These are phyloP conservation scores for Coniferiporia sulphurascens DNA, from an alignment of 1,284 basidiomycete genomes.

Conservation along the genomic window DNA sequence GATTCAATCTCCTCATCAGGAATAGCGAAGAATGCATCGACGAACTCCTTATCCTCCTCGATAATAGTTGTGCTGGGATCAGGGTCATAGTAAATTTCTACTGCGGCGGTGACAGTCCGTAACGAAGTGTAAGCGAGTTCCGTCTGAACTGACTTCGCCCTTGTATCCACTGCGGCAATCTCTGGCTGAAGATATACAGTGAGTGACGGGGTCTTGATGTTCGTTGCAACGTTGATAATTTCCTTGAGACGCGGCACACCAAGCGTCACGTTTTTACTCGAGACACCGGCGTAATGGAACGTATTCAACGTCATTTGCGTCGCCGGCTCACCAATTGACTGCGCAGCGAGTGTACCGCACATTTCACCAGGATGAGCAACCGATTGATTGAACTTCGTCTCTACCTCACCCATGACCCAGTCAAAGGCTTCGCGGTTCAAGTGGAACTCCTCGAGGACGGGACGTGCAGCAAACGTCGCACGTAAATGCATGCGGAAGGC, in stretches of 20 bases:
- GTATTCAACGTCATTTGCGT: slow-evolving; percentile 99
- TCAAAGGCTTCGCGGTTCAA: slow-evolving; percentile 91
- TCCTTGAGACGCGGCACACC: slow-evolving; percentile 98
- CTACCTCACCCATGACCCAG: slow-evolving; percentile 96
- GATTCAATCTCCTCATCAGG: slow-evolving; percentile 95
- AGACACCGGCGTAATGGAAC: slow-evolving; percentile 99
- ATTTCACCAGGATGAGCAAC: slow-evolving; percentile 95
- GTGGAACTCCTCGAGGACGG: slow-evolving; percentile 83
- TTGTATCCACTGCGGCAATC: slow-evolving; percentile 54
- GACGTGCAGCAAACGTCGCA: slow-evolving; percentile 80
- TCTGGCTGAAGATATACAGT: slow-evolving; percentile 84
- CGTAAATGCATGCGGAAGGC: slow-evolving; percentile 92
- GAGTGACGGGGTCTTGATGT: slow-evolving; percentile 97
- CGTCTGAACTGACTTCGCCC: slow-evolving; percentile 87
- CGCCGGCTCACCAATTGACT: slow-evolving; percentile 98
- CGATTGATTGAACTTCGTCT: slow-evolving; percentile 91
- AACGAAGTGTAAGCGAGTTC: slow-evolving; percentile 94
- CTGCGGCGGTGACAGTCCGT: slow-evolving; percentile 90
- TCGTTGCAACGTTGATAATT: slow-evolving; percentile 98
- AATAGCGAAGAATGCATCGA: slow-evolving; percentile 99
- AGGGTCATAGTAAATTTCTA: slow-evolving; percentile 99
- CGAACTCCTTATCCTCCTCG: slow-evolving; percentile 94
- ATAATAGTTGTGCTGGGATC: slow-evolving; percentile 91
- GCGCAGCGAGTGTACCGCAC: slow-evolving; percentile 97
- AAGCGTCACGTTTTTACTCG: slow-evolving; percentile 95